Base-by-base conservation (phyloP, 306 rosid species). In the Trifolium pratense region DNA sequence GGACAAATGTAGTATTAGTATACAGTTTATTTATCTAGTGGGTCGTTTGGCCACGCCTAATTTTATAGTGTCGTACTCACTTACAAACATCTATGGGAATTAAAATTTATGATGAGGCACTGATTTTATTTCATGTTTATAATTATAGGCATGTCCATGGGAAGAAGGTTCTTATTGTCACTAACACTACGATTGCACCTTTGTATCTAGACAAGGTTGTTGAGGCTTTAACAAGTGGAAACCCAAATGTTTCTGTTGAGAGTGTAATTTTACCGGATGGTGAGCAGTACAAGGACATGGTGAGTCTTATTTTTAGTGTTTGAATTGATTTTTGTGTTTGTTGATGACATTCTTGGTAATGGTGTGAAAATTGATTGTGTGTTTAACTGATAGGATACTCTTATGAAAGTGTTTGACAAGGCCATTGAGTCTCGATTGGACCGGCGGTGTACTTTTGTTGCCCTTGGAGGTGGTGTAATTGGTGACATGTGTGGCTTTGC, bases 401-500 rank as follows among this genome's bases (percentile, higher is more conserved):
- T 94, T 64, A 87, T 87, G 97, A 89, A 94, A 90, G 89, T 94
- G 71, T 90, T 94, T 79, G 97, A 94, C 84, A 91, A 91, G 84
- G 99, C 97, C 65, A 94, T 94, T 21, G 93, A 87, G 84, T 88
- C 93, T 0, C 80, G 96, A 43, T 75, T 94, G 51, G 99, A 91
- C 75, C 83, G 96, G 18, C 84, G 90, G 15, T 82, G 93, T 70
- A 91, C 97, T 0, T 91, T 94, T 84, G 92, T 94, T 75, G 99
- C 99, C 57, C 97, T 94, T 56, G 99, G 99, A 74, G 99, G 97
- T 20, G 97, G 99, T 66, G 99, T 95, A 58, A 85, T 91, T 48
- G 99, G 97, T 1, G 99, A 95, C 77, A 87, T 95, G 96, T 88
- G 99, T 84, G 99, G 97, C 77, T 95, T 52, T 82, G 97, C 96